A percentile compares a stretch with the other conserved stretches of the same genome.
These are phyloP conservation scores for Rickenella mellea DNA, from an alignment of 768 basidiomycete species.

Conservation along the genomic window DNA sequence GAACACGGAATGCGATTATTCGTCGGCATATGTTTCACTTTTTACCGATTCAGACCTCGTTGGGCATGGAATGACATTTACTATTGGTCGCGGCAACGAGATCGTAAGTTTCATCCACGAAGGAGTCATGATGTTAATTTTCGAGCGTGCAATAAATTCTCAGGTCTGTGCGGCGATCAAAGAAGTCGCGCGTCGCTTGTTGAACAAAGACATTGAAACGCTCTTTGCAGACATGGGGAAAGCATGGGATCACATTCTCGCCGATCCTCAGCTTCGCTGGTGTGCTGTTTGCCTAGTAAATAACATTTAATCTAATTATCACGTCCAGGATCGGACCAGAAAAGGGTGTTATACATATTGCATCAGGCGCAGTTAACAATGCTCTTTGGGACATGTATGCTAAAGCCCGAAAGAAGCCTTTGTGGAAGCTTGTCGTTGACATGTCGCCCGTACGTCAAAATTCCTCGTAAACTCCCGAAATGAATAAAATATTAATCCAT, in stretches of 20 bases:
- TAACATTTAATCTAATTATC: neutral
- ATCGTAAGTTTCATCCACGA: slow-evolving; percentile 38
- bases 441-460: slow-evolving; percentile 57
- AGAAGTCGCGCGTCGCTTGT: slow-evolving; percentile 69
- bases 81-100: slow-evolving; percentile 91
- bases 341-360: slow-evolving; percentile 91
- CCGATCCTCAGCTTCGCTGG: slow-evolving; percentile 91
- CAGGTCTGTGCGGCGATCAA: slow-evolving; percentile 78
- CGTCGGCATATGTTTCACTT: slow-evolving; percentile 82
- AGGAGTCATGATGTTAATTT: slow-evolving; percentile 5
- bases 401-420: slow-evolving; percentile 66
- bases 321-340: slow-evolving; percentile 76
- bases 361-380: slow-evolving; percentile 82
- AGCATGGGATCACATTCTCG: slow-evolving; percentile 79
- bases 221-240: slow-evolving; percentile 88
- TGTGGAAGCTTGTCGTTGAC: slow-evolving; percentile 92
- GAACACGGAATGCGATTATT: slow-evolving; percentile 96
- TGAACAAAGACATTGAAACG: slow-evolving; percentile 73
- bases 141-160: neutral
- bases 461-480: neutral
- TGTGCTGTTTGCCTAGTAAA: slow-evolving; percentile 20
- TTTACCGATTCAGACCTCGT: slow-evolving; percentile 55
- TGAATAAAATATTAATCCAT: neutral
- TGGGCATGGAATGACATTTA: slow-evolving; percentile 93
- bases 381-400: slow-evolving; percentile 94